Evolutionary conservation across 1,284 basidiomycete species (phyloP).

Genomic region (Naganishia sp.): DNA sequence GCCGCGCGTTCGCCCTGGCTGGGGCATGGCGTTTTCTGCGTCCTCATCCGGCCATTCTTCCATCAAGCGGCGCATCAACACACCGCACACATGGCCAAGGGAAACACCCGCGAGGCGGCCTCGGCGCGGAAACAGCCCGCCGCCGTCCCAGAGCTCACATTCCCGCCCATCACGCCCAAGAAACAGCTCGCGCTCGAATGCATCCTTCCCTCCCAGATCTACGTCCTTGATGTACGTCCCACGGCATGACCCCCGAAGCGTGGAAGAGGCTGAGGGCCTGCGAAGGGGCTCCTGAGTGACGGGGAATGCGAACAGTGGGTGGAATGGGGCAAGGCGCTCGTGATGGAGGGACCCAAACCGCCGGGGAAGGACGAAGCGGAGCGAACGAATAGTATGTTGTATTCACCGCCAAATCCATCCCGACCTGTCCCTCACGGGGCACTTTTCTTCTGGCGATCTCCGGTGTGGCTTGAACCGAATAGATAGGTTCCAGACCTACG

Average conservation of each 20-base stretch:
- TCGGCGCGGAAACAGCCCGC: too few relatives aligned
- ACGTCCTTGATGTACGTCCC: slow-evolving; percentile 62
- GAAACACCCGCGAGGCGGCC: neutral
- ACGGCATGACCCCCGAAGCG: neutral
- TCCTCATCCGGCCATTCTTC: neutral
- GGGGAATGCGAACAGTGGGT: slow-evolving; percentile 53
- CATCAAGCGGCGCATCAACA: neutral
- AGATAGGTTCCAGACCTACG: slow-evolving; percentile 45
- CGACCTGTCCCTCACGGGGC: too few relatives aligned
- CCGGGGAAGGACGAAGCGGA: slow-evolving; percentile 77
- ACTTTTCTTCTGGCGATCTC: slow-evolving; percentile 8
- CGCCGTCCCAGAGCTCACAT: neutral
- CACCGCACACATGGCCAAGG: neutral
- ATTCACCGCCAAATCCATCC: slow-evolving; percentile 29
- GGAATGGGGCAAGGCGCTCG: slow-evolving; percentile 65
- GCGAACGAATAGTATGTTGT: slow-evolving; percentile 65
- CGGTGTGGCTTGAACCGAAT: neutral
- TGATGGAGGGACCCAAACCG: slow-evolving; percentile 65
- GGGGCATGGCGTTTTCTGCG: too few relatives aligned
- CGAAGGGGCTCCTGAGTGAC: neutral
- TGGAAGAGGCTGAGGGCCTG: neutral
- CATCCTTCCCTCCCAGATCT: slow-evolving; percentile 66
- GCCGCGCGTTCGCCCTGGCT: neutral
- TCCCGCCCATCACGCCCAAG: slow-evolving; percentile 45
- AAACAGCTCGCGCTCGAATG: slow-evolving; percentile 55